Conservation (phyloP, 2,329 filamentous ascomycete species). For the Pseudofabraea citricarpa region DNA sequence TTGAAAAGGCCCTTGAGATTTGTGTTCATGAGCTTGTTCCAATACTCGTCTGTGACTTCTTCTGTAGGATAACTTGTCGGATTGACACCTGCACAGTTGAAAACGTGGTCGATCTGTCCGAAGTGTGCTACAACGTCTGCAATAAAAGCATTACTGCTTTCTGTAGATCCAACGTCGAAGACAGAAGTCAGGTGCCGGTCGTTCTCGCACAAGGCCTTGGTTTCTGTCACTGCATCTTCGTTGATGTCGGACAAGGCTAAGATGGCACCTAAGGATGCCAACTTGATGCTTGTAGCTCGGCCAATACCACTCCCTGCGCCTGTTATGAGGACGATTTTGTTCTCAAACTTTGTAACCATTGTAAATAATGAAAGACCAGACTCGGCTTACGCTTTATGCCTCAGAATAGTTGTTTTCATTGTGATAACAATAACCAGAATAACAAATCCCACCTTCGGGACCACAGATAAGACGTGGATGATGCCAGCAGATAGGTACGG, state of each 20-base stretch:
- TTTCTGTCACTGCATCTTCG: conserved; percentile 14
- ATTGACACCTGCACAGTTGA: conserved; percentile 43
- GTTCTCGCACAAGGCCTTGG: conserved; percentile 1
- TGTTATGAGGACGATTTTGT: conserved; percentile 23
- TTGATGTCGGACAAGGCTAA: conserved; percentile 27
- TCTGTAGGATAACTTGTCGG: conserved; percentile 36
- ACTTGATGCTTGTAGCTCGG: conserved; percentile 20
- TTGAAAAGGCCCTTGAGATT: conserved; percentile 42
- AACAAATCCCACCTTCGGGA: not conserved
- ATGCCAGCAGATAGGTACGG: too few relatives aligned
- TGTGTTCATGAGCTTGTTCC: conserved; percentile 37
- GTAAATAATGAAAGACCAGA: not conserved
- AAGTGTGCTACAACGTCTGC: conserved; percentile 15
- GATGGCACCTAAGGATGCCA: conserved; percentile 20
- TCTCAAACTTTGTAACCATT: conserved; percentile 1
- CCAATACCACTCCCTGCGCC: conserved; percentile 25
- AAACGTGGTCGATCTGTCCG: conserved; percentile 30
- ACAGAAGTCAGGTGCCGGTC: conserved; percentile 8
- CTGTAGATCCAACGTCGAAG: conserved; percentile 25
- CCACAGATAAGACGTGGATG: too few relatives aligned
- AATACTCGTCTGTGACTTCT: conserved; percentile 40
- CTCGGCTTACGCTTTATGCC: too few relatives aligned
- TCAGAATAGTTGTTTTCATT: too few relatives aligned
- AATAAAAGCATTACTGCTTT: conserved; percentile 21
- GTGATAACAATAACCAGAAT: too few relatives aligned